Evolutionary conservation across 352 stramenopile genomes (phyloP), one percentile per base, ranked within the genome.

Genomic region (Phytophthora ramorum): DNA sequence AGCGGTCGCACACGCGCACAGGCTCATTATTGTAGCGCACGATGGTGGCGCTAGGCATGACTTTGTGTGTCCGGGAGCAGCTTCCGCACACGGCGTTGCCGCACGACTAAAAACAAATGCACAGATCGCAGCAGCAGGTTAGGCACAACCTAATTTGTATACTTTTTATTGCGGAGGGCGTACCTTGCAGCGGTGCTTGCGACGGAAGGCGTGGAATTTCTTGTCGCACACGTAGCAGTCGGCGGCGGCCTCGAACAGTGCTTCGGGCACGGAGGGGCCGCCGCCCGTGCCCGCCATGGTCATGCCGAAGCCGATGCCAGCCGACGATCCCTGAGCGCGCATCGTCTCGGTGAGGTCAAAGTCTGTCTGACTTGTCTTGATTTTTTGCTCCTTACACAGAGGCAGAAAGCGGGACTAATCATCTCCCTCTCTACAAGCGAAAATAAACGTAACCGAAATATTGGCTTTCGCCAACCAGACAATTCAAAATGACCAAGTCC

Each of bases 181-280:
- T 43, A 95, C 87, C 59, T 79, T 73, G 57, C 87, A 95, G 46
- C 87, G 87, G 59, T 95, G 85, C 54, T 94, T 95, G 59, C 85
- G 83, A 28, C 87, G 85, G 46, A 95, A 95, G 19, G 85, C 83
- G 73, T 94, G 83, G 64, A 95, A 94, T 52, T 92, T 93, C 66
- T 93, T 95, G 43, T 91, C 75, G 66, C 87, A 95, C 56, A 91
- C 79, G 53, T 71, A 80, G 68, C 87, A 95, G 63, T 95, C 87
- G 55, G 53, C 41, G 4, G 83, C 71, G 4, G 81, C 75, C 37
- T 95, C 85, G 40, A 81, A 95, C 53, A 69, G 57, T 50, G 76
- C 52, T 47, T 87, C 76, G 19, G 78, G 67, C 43, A 83, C 74
- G 41, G 63, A 51, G 41, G 66, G 56, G 13, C 37, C 46, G 3